Conservation (phyloP, 2,329 filamentous ascomycete species). For the Claviceps capensis region DNA sequence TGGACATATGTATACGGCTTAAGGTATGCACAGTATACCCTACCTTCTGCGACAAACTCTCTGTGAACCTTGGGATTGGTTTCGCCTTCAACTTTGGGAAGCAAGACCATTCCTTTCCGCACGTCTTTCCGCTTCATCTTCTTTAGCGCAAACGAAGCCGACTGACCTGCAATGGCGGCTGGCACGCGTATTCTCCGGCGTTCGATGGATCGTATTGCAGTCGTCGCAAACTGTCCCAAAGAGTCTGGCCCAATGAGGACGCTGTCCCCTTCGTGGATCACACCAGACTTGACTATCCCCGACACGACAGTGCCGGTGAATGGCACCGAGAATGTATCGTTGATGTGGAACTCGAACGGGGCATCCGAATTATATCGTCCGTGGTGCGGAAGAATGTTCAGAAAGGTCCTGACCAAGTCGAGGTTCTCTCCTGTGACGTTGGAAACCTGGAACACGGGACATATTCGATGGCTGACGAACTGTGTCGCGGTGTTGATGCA, state of each 20-base stretch:
- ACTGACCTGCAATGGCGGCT: slow-evolving; percentile 80
- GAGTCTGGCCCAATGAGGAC: slow-evolving; percentile 84
- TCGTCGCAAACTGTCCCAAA: slow-evolving; percentile 76
- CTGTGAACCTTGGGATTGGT: slow-evolving; percentile 56
- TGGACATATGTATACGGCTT: not conserved
- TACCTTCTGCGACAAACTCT: slow-evolving; percentile 69
- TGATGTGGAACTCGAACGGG: slow-evolving; percentile 88
- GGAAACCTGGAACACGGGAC: slow-evolving; percentile 93
- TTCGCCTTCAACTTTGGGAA: slow-evolving; percentile 67
- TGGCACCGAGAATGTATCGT: slow-evolving; percentile 95
- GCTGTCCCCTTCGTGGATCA: slow-evolving; percentile 80
- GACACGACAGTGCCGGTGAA: slow-evolving; percentile 95
- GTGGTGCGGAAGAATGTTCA: slow-evolving; percentile 91
- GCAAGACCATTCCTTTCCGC: slow-evolving; percentile 92
- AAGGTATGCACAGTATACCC: slow-evolving; percentile 4
- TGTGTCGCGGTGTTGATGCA: slow-evolving; percentile 92
- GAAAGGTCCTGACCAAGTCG: slow-evolving; percentile 78
- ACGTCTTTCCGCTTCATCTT: slow-evolving; percentile 83
- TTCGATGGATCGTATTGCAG: slow-evolving; percentile 83
- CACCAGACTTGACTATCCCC: slow-evolving; percentile 77
- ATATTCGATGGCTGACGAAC: slow-evolving; percentile 90
- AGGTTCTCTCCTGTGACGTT: slow-evolving; percentile 92
- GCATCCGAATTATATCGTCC: slow-evolving; percentile 82
- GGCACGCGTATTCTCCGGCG: slow-evolving; percentile 84
- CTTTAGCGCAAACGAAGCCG: slow-evolving; percentile 80